A percentile compares a stretch with the other conserved stretches of the same genome.
Evolutionary conservation across 805 yeast genomes (phyloP).

Genomic region (Nakazawaea molendinolei): DNA sequence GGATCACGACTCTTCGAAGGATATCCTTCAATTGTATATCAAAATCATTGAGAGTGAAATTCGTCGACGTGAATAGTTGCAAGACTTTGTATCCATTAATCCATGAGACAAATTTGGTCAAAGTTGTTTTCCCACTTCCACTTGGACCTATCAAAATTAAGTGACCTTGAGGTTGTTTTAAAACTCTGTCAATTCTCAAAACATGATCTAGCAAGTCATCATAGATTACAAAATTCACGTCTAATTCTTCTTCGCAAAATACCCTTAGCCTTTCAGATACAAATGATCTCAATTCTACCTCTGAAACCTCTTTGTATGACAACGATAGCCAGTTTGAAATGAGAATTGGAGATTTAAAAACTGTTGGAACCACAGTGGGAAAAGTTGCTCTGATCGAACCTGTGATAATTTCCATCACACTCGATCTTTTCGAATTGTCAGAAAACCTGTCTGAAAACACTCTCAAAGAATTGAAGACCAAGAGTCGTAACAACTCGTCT

Average conservation of each 20-base stretch:
- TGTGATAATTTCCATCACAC: conserved; percentile 38
- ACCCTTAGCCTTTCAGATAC: conserved; percentile 56
- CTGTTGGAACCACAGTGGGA: conserved; percentile 32
- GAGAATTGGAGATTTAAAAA: conserved; percentile 46
- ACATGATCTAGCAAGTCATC: conserved; percentile 70
- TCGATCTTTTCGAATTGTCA: conserved; percentile 33
- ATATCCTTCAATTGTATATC: conserved; percentile 54
- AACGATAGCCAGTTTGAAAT: conserved; percentile 72
- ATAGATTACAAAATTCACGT: conserved; percentile 52
- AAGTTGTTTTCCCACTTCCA: conserved; percentile 73
- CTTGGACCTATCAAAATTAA: conserved; percentile 77
- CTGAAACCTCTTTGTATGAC: conserved; percentile 50
- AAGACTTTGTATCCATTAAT: conserved; percentile 64
- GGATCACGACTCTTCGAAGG: conserved; percentile 40
- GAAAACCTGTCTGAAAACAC: conserved; percentile 72
- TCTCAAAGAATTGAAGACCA: conserved; percentile 79
- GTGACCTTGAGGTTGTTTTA: conserved; percentile 87
- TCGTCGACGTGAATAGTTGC: conserved; percentile 50
- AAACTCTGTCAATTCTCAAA: conserved; percentile 72
- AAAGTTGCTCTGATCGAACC: conserved; percentile 33
- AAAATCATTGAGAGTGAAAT: conserved; percentile 56
- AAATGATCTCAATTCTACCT: conserved; percentile 42
- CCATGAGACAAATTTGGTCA: conserved; percentile 86
- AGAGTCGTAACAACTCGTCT: conserved; percentile 47
- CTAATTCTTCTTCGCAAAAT: conserved; percentile 75